These are phyloP conservation scores for Artemisia argyi DNA, from an alignment of 129 eudicot species.

Conservation along the genomic window DNA sequence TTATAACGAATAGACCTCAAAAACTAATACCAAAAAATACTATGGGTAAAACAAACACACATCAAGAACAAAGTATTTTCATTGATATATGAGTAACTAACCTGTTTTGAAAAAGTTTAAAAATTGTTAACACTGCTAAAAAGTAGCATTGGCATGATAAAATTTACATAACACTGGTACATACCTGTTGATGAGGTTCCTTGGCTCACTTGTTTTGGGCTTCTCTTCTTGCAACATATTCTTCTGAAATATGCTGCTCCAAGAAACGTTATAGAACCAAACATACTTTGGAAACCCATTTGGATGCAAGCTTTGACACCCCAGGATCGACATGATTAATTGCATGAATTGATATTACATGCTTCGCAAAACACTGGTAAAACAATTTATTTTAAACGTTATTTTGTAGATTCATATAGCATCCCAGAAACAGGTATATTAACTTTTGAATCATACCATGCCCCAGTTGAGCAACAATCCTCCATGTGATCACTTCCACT, in stretches of 20 bases:
- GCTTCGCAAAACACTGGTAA: slow-evolving; percentile 56
- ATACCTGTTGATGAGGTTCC: slow-evolving; percentile 34
- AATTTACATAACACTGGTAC: not conserved
- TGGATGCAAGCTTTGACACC: slow-evolving; percentile 55
- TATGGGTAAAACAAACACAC: no score
- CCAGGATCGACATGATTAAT: slow-evolving; percentile 39
- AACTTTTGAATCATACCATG: slow-evolving; percentile 39
- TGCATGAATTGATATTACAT: slow-evolving; percentile 33
- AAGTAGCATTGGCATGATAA: no score
- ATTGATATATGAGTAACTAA: no score
- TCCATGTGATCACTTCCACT: slow-evolving; percentile 21
- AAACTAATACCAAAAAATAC: no score
- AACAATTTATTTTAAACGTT: not conserved
- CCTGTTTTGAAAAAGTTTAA: no score
- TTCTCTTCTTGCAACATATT: slow-evolving; percentile 42
- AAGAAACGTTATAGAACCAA: slow-evolving; percentile 50
- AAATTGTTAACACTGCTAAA: no score
- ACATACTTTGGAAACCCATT: slow-evolving; percentile 58
- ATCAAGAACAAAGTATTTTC: no score
- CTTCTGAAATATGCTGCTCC: slow-evolving; percentile 47
- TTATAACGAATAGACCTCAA: no score
- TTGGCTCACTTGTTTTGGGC: slow-evolving; percentile 1
- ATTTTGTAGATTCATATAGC: not conserved
- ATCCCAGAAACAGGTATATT: not conserved
- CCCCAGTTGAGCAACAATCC: slow-evolving; percentile 57